These are phyloP conservation scores for Penicillium sp. DNA, from an alignment of 2,329 filamentous ascomycete genomes.

Conservation along the genomic window DNA sequence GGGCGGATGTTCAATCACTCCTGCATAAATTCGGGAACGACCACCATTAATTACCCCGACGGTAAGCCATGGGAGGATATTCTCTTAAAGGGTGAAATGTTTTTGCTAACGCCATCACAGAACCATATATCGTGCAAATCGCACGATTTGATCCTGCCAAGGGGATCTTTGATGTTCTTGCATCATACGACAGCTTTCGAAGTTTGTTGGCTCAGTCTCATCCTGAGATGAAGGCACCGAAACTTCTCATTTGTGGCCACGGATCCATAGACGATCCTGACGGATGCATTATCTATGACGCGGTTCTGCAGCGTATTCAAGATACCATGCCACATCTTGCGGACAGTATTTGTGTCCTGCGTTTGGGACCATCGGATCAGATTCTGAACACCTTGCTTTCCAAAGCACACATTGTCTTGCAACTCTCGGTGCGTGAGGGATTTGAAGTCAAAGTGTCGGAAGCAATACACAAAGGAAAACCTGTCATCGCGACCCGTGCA, in stretches of 20 bases:
- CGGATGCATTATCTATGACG: slow-evolving; percentile 42
- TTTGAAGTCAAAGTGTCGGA: slow-evolving; percentile 67
- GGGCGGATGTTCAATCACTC: slow-evolving; percentile 63
- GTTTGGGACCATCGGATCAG: slow-evolving; percentile 73
- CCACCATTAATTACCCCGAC: slow-evolving; percentile 25
- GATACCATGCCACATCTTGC: slow-evolving; percentile 47
- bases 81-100: not conserved
- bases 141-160: slow-evolving; percentile 59
- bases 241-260: slow-evolving; percentile 73
- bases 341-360: slow-evolving; percentile 68
- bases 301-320: slow-evolving; percentile 63
- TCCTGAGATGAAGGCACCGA: slow-evolving; percentile 33
- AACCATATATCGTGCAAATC: slow-evolving; percentile 70
- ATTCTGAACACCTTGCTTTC: slow-evolving; percentile 72
- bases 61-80: slow-evolving; percentile 8
- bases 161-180: slow-evolving; percentile 71
- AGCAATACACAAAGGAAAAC: not conserved
- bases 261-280: slow-evolving; percentile 74
- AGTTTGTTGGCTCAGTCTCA: slow-evolving; percentile 37
- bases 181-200: slow-evolving; percentile 18
- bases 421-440: slow-evolving; percentile 73
- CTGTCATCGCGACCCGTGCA: slow-evolving; percentile 38
- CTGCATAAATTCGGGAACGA: slow-evolving; percentile 52
- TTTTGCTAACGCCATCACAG: slow-evolving; percentile 30
- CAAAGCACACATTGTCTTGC: slow-evolving; percentile 67